Conservation (phyloP, 2,329 filamentous ascomycete genomes). For the Leptographium lundbergii region DNA sequence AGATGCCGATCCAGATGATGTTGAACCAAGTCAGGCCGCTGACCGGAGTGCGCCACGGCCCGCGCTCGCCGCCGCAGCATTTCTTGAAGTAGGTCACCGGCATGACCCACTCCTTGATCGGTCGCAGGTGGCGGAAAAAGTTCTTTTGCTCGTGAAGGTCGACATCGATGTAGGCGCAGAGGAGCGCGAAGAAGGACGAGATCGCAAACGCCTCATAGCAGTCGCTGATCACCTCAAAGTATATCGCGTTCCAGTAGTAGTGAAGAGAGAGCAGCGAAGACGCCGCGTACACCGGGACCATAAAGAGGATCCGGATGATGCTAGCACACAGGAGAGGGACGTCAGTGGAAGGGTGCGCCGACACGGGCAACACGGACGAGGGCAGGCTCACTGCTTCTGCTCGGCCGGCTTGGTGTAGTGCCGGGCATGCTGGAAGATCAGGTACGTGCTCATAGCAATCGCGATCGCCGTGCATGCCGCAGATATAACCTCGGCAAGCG, state of each 20-base stretch:
- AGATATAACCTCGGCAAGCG: constrained; percentile 38
- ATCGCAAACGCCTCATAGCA: constrained; percentile 88
- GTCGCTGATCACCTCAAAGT: constrained; percentile 69
- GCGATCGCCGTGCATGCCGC: constrained; percentile 36
- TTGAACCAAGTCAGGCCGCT: constrained; percentile 89
- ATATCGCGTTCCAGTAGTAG: constrained; percentile 67
- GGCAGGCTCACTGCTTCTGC: constrained; percentile 39
- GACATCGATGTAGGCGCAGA: constrained; percentile 70
- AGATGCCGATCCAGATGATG: constrained; percentile 68
- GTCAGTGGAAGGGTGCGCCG: background rate
- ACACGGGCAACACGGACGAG: background rate
- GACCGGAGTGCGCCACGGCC: constrained; percentile 58
- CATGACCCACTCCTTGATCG: constrained; percentile 60
- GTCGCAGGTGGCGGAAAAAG: constrained; percentile 58
- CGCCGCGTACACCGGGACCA: constrained; percentile 71
- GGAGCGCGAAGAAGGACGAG: constrained; percentile 70
- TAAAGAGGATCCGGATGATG: constrained; percentile 79
- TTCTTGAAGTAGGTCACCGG: constrained; percentile 58
- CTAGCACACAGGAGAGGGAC: constrained; percentile 23
- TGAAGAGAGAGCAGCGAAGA: constrained; percentile 62
- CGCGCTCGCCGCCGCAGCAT: constrained; percentile 56
- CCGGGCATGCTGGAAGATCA: constrained; percentile 45
- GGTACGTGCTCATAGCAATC: constrained; percentile 38
- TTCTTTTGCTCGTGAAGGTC: constrained; percentile 70
- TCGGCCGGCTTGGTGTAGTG: constrained; percentile 49